These are phyloP conservation scores for Chytridium lagenaria DNA, from an alignment of 371 early-diverging fungal genomes.

Conservation along the genomic window DNA sequence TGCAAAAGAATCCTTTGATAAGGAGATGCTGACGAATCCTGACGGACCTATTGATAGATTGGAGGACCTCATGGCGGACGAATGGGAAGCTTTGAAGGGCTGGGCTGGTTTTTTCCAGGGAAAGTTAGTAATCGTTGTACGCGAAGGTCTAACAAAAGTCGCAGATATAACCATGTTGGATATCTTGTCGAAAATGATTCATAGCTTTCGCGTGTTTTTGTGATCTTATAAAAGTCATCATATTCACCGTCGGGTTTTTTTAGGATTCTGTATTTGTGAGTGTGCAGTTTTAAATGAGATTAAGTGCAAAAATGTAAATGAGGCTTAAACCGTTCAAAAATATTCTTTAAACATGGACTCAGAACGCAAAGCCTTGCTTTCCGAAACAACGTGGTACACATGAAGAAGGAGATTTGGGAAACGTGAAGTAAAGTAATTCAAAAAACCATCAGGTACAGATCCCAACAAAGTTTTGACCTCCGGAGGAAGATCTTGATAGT, in stretches of 20 bases:
- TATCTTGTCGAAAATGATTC: constrained; percentile 63
- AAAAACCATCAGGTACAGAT: constrained; percentile 84
- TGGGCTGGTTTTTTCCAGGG: constrained; percentile 77
- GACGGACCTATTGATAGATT: constrained; percentile 81
- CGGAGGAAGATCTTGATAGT: constrained; percentile 90
- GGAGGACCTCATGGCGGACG: constrained; percentile 75
- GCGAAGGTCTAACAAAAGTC: neutral
- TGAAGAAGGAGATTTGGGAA: constrained; percentile 90
- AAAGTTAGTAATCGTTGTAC: constrained; percentile 51
- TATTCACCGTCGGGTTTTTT: neutral
- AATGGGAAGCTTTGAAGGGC: constrained; percentile 74
- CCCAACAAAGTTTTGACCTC: constrained; percentile 82
- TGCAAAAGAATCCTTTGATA: constrained; percentile 89
- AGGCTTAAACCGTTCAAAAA: constrained; percentile 44
- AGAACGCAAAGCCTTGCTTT: constrained; percentile 57
- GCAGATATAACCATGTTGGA: constrained; percentile 71
- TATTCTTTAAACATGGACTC: constrained; percentile 74
- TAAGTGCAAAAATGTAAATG: neutral
- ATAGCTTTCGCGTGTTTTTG: neutral
- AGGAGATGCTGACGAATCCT: constrained; percentile 72
- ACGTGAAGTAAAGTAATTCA: constrained; percentile 85
- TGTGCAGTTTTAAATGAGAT: neutral
- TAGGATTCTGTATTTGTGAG: neutral
- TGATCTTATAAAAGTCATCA: neutral
- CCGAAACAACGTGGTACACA: constrained; percentile 56